Conservation (phyloP, 2,329 filamentous ascomycete genomes). For the Orbilia javanica region DNA sequence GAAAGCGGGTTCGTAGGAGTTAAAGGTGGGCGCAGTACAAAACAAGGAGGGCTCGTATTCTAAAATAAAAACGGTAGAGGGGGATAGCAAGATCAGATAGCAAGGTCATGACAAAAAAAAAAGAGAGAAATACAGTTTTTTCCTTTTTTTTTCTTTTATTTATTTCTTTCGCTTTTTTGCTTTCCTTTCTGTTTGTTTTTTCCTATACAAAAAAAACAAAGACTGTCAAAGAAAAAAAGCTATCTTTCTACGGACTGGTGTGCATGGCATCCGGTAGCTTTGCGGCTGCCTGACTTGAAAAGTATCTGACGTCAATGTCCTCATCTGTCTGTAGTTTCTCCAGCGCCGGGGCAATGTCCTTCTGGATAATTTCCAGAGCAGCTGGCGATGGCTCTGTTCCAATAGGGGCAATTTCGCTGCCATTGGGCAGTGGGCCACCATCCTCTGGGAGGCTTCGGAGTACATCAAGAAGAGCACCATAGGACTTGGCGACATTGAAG, state of each 20-base stretch:
- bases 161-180: constrained; percentile 19
- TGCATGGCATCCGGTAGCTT: constrained; percentile 70
- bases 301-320: constrained; percentile 98
- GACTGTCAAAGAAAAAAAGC: background rate
- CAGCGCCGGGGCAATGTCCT: constrained; percentile 87
- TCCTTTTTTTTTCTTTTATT: too few relatives aligned
- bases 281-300: constrained; percentile 87
- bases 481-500: constrained; percentile 99
- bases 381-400: constrained; percentile 74
- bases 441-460: constrained; percentile 89
- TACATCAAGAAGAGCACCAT: constrained; percentile 88
- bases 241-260: constrained; percentile 66
- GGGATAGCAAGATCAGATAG: constrained; percentile 1
- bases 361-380: constrained; percentile 83
- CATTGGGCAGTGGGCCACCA: constrained; percentile 87
- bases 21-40: constrained; percentile 16
- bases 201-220: too few relatives aligned
- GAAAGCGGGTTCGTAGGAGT: constrained; percentile 10
- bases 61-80: constrained; percentile 23
- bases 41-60: constrained; percentile 31
- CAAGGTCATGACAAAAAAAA: constrained; percentile 6
- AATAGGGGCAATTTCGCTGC: constrained; percentile 69
- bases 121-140: constrained; percentile 14
- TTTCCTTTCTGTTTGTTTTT: constrained; percentile 23
- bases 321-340: constrained; percentile 97